Percentiles rank a stretch among this genome's conserved stretches.
These are phyloP conservation scores for Yamadazyma sp. DNA, from an alignment of 805 yeast genomes.

Conservation along the genomic window DNA sequence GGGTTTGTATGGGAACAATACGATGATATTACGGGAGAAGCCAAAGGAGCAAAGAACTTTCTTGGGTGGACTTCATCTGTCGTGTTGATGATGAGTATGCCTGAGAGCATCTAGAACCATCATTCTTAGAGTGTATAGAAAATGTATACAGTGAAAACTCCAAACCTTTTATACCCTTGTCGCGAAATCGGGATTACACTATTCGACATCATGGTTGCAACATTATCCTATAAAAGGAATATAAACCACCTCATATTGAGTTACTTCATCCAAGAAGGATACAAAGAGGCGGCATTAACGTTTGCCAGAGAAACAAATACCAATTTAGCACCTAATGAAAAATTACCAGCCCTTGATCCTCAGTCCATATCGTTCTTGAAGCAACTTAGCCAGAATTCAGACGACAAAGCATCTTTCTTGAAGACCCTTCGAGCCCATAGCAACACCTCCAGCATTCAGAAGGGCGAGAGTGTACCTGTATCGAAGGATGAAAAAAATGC, in stretches of 20 bases:
- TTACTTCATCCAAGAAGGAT: slow-evolving; percentile 77
- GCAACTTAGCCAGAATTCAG: slow-evolving; percentile 12
- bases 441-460: slow-evolving; percentile 12
- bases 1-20: slow-evolving; percentile 94
- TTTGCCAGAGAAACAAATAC: slow-evolving; percentile 60
- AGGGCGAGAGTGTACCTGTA: slow-evolving; percentile 1
- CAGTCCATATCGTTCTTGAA: slow-evolving; percentile 11
- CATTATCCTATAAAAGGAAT: slow-evolving; percentile 24
- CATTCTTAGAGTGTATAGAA: no score
- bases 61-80: slow-evolving; percentile 92
- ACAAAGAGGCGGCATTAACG: slow-evolving; percentile 61
- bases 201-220: background rate
- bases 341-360: background rate
- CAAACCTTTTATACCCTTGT: background rate
- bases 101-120: slow-evolving; percentile 40
- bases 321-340: slow-evolving; percentile 9
- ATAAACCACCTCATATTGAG: slow-evolving; percentile 61
- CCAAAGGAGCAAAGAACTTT: slow-evolving; percentile 84
- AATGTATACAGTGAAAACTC: background rate
- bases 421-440: slow-evolving; percentile 12
- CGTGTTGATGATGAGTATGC: slow-evolving; percentile 81
- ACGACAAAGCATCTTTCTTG: slow-evolving; percentile 18
- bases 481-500: slow-evolving; percentile 6
- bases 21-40: slow-evolving; percentile 70
- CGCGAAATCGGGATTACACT: background rate